Evolutionary conservation across 495 filamentous ascomycete species (phyloP).

Genomic region (Monascus purpureus): DNA sequence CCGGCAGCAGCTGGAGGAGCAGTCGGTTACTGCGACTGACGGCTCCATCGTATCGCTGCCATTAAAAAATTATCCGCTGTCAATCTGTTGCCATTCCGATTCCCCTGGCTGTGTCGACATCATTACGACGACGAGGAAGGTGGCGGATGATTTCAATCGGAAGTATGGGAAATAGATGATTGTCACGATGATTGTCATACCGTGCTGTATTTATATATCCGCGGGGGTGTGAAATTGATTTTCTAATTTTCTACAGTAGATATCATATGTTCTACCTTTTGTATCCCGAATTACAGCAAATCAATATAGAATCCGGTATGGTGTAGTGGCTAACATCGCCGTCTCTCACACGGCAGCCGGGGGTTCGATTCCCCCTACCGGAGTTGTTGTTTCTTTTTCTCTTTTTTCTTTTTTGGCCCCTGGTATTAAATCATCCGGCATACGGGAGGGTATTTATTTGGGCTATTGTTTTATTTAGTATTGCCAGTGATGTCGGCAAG

Average conservation of each 20-base stretch:
- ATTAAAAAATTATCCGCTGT: slow-evolving; percentile 31
- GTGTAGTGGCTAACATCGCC: slow-evolving; percentile 31
- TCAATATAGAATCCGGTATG: slow-evolving; percentile 16
- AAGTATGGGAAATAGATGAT: slow-evolving; percentile 16
- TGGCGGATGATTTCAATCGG: slow-evolving; percentile 24
- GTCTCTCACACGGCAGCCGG: slow-evolving; percentile 29
- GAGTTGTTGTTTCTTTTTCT: slow-evolving; percentile 6
- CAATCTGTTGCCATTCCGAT: slow-evolving; percentile 43
- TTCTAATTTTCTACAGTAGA: background rate
- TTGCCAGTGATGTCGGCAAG: too few species aligned
- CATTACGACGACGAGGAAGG: slow-evolving; percentile 28
- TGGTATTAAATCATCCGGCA: too few species aligned
- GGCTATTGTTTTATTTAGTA: too few species aligned
- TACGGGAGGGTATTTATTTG: too few species aligned
- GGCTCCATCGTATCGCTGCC: slow-evolving; percentile 30
- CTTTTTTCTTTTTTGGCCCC: background rate
- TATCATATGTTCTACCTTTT: background rate
- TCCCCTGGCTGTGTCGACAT: slow-evolving; percentile 37
- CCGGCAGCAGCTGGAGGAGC: slow-evolving; percentile 26
- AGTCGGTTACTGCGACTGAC: slow-evolving; percentile 29
- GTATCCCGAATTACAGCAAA: background rate
- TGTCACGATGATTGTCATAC: too few species aligned
- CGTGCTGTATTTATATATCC: background rate
- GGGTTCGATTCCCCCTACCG: slow-evolving; percentile 29
- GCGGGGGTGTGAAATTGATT: background rate